phyloP scores from a whole-genome alignment of 2,329 filamentous ascomycete species.

The Colletotrichum salicis region DNA sequence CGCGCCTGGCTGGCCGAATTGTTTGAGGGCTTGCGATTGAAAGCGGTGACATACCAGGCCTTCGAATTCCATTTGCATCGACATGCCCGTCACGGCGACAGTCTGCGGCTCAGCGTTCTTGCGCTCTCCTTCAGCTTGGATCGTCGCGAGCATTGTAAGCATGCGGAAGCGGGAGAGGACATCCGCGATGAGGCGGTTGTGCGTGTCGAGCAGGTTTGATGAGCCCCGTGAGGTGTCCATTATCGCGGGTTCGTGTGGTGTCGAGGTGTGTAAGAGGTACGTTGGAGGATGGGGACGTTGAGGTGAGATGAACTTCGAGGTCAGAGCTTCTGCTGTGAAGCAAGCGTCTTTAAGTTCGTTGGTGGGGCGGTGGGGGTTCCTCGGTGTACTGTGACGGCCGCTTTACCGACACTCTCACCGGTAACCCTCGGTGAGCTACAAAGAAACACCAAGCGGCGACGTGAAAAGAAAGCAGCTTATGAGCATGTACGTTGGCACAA shows the following conservation, averaged over 20 bases:
- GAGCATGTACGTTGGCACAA: too few relatives aligned
- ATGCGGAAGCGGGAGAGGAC: slow-evolving; percentile 56
- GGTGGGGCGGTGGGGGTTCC: slow-evolving; percentile 19
- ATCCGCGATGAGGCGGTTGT: slow-evolving; percentile 57
- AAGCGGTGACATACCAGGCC: slow-evolving; percentile 45
- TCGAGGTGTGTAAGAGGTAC: not conserved
- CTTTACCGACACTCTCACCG: not conserved
- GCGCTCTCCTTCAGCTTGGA: slow-evolving; percentile 51
- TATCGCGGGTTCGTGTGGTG: not conserved
- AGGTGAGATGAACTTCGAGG: not conserved
- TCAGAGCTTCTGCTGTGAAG: not conserved
- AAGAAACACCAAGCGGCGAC: not conserved
- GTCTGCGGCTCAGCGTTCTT: slow-evolving; percentile 51
- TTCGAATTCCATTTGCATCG: slow-evolving; percentile 58
- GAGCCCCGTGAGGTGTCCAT: slow-evolving; percentile 34
- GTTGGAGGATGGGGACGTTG: not conserved
- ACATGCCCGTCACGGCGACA: slow-evolving; percentile 55
- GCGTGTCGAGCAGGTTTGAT: slow-evolving; percentile 47
- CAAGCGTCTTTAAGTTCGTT: not conserved
- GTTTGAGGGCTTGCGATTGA: too few relatives aligned
- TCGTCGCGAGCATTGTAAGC: slow-evolving; percentile 56
- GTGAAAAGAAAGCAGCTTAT: not conserved
- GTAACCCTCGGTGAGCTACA: not conserved
- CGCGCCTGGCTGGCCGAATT: too few relatives aligned
- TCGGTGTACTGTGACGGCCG: not conserved